Evolutionary conservation across 2,329 filamentous ascomycete genomes (phyloP), one percentile per base, ranked within the genome.

Genomic region (Fusarium sp.): DNA sequence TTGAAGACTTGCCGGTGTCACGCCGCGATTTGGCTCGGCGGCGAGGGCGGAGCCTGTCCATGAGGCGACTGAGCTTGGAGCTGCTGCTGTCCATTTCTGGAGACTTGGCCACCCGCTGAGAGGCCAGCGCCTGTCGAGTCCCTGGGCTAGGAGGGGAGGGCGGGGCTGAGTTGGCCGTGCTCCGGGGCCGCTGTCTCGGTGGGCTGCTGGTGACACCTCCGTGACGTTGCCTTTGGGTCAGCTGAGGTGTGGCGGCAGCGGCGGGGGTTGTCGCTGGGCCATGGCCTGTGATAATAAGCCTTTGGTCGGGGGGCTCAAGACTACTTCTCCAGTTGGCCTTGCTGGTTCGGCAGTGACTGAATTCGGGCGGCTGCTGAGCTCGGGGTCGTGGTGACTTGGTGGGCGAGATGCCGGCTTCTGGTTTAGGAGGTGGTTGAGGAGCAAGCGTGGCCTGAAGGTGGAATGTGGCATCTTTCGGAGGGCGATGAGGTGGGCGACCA

Each of bases 261-360:
- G n/a, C n/a, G 38, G 38, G 20, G 20, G 4, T 71, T 16, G 72
- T 71, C 38, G 79, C 78, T 16, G 84, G 86, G 34, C 84, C 84
- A 76, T 86, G 80, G 60, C 83, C 25, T 25, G 25, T 86, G 40
- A 77, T n/a, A 51, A 81, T 74, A 58, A 87, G 77, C 63, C 83
- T 84, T 55, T 87, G 81, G 61, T 83, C 81, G 6, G 83, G 23
- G 23, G 4, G 76, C 50, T 83, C 81, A 29, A 83, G 74, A 64
- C 77, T n/a, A n/a, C n/a, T 81, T 55, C 79, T 79, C 58, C 23
- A 23, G 23, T 86, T 83, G 58, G 79, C 79, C 73, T 84, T 86
- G 25, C 82, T 77, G 13, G 84, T 85, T 46, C 86, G 82, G 57
- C 86, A 81, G 61, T 81, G 81, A 85, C 85, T 87, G 46, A 82